Percentiles rank a stretch among this genome's conserved stretches.
Evolutionary conservation across 2,329 filamentous ascomycete genomes (phyloP).

Genomic region (Monosporascus sp.): DNA sequence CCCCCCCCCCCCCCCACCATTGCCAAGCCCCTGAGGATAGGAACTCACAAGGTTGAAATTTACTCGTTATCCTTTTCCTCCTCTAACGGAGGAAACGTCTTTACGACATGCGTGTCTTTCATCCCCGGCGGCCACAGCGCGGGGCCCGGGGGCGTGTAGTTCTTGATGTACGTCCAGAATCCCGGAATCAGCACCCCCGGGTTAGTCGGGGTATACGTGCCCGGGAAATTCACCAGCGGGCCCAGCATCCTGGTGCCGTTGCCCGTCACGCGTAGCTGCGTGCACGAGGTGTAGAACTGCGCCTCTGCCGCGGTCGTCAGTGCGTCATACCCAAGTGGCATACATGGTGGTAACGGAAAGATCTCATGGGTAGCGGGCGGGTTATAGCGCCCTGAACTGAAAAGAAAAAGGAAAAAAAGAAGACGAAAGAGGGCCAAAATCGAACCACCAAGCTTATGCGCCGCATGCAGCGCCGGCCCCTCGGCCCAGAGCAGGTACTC

Average conservation of each 20-base stretch:
- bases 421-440: too few relatives aligned
- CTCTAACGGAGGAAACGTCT: not conserved
- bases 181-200: constrained; percentile 16
- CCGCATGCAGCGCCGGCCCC: too few relatives aligned
- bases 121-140: constrained; percentile 13
- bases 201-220: constrained; percentile 11
- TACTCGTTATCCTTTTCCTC: not conserved
- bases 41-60: not conserved
- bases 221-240: constrained; percentile 13
- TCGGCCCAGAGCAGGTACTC: too few relatives aligned
- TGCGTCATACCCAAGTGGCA: too few relatives aligned
- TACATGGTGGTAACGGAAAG: too few relatives aligned
- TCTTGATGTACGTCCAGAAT: constrained; percentile 15
- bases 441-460: too few relatives aligned
- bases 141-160: constrained; percentile 14
- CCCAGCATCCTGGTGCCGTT: constrained; percentile 1
- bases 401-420: too few relatives aligned
- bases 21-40: too few relatives aligned
- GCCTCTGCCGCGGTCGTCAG: not conserved
- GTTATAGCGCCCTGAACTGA: too few relatives aligned
- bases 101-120: constrained; percentile 10
- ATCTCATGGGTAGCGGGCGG: too few relatives aligned
- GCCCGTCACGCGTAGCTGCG: not conserved
- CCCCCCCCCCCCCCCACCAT: too few relatives aligned
- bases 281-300: constrained; percentile 17